Evolutionary conservation across 2,329 filamentous ascomycete genomes (phyloP).

Genomic region (Penicillium occitanis): DNA sequence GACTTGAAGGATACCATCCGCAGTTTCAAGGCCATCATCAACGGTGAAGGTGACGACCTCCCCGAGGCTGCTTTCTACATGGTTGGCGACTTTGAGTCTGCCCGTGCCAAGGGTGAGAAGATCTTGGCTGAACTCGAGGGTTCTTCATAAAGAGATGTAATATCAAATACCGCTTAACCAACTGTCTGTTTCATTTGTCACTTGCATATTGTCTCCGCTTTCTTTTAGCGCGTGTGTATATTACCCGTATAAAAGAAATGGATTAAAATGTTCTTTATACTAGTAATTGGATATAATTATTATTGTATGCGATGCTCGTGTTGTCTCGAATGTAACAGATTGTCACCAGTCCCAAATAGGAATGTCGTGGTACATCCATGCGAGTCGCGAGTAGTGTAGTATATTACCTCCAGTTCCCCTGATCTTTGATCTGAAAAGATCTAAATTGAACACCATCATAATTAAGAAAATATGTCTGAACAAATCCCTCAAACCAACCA

Average conservation of each 20-base stretch:
- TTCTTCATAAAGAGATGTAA: slow-evolving; percentile 48
- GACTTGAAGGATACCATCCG: slow-evolving; percentile 97
- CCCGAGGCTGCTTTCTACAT: slow-evolving; percentile 96
- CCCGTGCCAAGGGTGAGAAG: slow-evolving; percentile 97
- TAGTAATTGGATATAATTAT: neutral
- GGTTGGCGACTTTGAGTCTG: slow-evolving; percentile 94
- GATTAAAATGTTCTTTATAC: slow-evolving; percentile 12
- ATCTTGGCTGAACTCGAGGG: slow-evolving; percentile 91
- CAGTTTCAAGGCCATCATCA: slow-evolving; percentile 96
- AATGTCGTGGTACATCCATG: slow-evolving; percentile 1
- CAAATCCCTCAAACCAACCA: neutral
- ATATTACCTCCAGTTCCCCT: neutral
- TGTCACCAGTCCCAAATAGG: slow-evolving; percentile 11
- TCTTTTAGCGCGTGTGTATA: slow-evolving; percentile 43
- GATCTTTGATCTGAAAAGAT: neutral
- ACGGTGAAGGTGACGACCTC: slow-evolving; percentile 91
- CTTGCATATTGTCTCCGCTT: slow-evolving; percentile 39
- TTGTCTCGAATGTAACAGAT: neutral
- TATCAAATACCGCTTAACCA: slow-evolving; percentile 32
- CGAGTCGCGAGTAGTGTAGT: neutral
- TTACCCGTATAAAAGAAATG: slow-evolving; percentile 39
- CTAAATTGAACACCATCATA: neutral
- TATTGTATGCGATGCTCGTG: neutral
- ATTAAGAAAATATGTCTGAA: neutral
- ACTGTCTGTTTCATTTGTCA: slow-evolving; percentile 28